Base-by-base conservation (phyloP, 805 yeast species). In the Ogataea thermomethanolica region DNA sequence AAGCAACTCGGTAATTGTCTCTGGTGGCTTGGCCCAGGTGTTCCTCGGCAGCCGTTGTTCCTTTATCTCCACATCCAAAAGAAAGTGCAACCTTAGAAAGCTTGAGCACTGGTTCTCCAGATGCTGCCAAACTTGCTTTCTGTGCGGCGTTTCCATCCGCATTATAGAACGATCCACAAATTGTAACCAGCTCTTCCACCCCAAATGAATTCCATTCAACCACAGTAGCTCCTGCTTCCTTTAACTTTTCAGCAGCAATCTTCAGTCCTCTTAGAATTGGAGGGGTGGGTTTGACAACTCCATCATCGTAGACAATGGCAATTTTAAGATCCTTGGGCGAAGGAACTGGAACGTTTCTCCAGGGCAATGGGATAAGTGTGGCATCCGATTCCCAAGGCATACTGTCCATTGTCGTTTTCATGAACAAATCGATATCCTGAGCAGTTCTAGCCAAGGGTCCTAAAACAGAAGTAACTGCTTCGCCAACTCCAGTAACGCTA, bases 81-180 rank as follows among this genome's bases (percentile, higher is more conserved):
- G 69, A 62, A 46, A 81, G 59, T 31, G 64, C 64, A 65, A 74
- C 71, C 48, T 74, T 69, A 22, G 84, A 74, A 49, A 81, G 69
- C 44, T 76, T 74, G 6, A 61, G 54, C 37, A 78, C 56, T 22
- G 89, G 89, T 54, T 85, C 90, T 29, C 90, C 89, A 14, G 84
- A 76, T 2, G 55, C 67, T 3, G 67, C 65, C 41, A 83, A 61
- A 29, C 71, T 54, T 25, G 63, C 62, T 27, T 69, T 63, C 46
- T 78, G 79, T 41, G 65, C 73, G 39, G 62, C 58, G 51, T 79
- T 80, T 20, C 85, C 86, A 58, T 84, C 91, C 35, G 75, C 71
- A 22, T 70, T 70, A 59, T 81, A 84, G 61, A 79, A 49, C 7
- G 45, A 59, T 40, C 69, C 64, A 32, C 74, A 81, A 26, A 81